These are phyloP conservation scores for Aureobasidium sp. DNA, from an alignment of 2,329 filamentous ascomycete species.

Conservation along the genomic window DNA sequence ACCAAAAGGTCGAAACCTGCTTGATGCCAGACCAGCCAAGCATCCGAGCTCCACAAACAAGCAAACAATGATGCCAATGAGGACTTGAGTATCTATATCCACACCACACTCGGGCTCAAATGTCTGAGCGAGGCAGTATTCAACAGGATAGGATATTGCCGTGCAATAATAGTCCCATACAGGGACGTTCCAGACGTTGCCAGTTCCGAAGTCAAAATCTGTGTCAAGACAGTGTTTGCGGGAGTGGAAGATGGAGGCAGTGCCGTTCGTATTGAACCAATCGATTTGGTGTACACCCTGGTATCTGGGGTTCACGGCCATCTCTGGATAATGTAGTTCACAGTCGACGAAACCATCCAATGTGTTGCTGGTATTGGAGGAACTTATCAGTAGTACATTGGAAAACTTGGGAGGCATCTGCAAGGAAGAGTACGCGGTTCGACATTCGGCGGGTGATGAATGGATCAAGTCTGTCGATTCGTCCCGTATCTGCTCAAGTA, in stretches of 20 bases:
- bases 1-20: background rate
- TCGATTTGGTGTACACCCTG: background rate
- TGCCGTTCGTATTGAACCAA: background rate
- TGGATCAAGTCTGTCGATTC: background rate
- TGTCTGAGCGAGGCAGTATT: background rate
- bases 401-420: background rate
- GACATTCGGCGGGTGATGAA: background rate
- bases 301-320: background rate
- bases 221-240: background rate
- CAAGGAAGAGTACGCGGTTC: background rate
- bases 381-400: background rate
- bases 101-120: background rate
- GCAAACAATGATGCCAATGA: background rate
- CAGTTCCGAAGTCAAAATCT: background rate
- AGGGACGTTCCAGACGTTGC: background rate
- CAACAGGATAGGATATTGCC: background rate
- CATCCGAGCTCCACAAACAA: background rate
- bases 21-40: background rate
- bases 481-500: background rate
- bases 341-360: background rate
- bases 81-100: background rate
- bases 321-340: background rate
- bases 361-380: background rate
- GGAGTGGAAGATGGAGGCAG: background rate
- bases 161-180: background rate